Evolutionary conservation across 179 eudicot genomes (phyloP).

Genomic region (Camellia oleifera): DNA sequence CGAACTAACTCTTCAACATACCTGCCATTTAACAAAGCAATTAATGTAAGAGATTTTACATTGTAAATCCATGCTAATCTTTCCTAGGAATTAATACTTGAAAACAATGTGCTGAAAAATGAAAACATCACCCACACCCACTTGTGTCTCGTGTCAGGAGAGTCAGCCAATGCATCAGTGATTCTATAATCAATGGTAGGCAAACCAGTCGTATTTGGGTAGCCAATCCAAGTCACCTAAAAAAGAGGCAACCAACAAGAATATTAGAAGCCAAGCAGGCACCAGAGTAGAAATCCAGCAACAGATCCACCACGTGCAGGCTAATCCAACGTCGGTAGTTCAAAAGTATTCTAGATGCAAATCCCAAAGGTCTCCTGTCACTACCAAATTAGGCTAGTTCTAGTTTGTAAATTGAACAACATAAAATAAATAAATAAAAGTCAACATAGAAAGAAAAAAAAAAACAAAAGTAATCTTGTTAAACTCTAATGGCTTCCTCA

Average conservation of each 20-base stretch:
- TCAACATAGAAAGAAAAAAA: too few relatives aligned
- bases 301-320: background rate
- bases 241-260: constrained; percentile 16
- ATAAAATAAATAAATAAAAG: too few relatives aligned
- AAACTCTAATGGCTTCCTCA: background rate
- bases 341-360: too few relatives aligned
- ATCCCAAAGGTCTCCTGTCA: too few relatives aligned
- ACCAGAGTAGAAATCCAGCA: background rate
- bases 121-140: constrained; percentile 51
- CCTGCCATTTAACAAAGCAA: constrained; percentile 39
- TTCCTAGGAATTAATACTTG: background rate
- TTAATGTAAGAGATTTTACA: background rate
- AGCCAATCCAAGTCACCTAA: constrained; percentile 99
- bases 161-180: constrained; percentile 83
- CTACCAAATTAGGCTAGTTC: too few relatives aligned
- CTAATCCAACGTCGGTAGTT: background rate
- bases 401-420: too few relatives aligned
- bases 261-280: constrained; percentile 2
- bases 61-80: background rate
- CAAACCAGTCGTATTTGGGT: constrained; percentile 98
- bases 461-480: background rate
- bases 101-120: background rate
- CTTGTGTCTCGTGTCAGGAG: constrained; percentile 81
- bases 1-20: constrained; percentile 91
- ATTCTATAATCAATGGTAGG: constrained; percentile 94